These are phyloP conservation scores for Adansonia rubrostipa DNA, from an alignment of 441 rosid genomes.

Conservation along the genomic window DNA sequence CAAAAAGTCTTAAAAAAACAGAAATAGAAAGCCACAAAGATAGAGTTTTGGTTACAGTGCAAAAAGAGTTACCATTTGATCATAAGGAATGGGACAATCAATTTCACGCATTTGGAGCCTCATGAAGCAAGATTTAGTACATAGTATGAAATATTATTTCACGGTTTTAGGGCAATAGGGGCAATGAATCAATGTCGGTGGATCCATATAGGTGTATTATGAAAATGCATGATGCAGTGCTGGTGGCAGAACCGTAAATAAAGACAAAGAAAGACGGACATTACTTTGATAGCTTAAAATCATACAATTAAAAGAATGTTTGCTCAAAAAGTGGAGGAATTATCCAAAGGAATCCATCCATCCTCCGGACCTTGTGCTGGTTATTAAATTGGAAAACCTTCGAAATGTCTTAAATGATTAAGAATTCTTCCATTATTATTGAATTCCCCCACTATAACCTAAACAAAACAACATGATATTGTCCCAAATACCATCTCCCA, in stretches of 20 bases:
- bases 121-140: too few relatives aligned
- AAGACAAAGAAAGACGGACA: neutral
- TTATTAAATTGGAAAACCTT: neutral
- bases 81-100: neutral
- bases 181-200: slow-evolving; percentile 31
- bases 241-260: slow-evolving; percentile 30
- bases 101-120: neutral
- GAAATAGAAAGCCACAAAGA: neutral
- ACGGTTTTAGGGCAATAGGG: neutral
- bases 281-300: slow-evolving; percentile 22
- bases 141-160: too few relatives aligned
- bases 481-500: neutral
- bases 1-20: too few relatives aligned
- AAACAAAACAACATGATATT: neutral
- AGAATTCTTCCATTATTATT: too few relatives aligned
- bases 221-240: slow-evolving; percentile 17
- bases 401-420: neutral
- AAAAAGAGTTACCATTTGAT: neutral
- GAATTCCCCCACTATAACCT: neutral
- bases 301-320: slow-evolving; percentile 42
- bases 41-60: neutral
- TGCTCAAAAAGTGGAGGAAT: slow-evolving; percentile 8
- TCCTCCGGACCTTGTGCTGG: neutral
- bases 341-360: neutral
- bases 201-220: slow-evolving; percentile 23